Evolutionary conservation across 2,329 filamentous ascomycete genomes (phyloP).

Genomic region (Cladosporium sp.): DNA sequence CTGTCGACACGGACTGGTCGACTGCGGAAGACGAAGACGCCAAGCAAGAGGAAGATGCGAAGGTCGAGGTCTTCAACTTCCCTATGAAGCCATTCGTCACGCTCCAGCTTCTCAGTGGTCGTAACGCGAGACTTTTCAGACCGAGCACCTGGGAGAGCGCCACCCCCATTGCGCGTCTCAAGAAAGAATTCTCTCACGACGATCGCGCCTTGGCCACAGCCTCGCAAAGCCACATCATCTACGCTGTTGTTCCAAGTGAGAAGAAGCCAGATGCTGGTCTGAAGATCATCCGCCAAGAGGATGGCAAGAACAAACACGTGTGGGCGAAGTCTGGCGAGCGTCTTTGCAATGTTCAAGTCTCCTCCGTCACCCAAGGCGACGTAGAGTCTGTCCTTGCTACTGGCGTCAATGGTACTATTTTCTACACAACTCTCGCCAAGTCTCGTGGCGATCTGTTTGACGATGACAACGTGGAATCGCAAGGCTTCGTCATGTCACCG

Average conservation of each 20-base stretch:
- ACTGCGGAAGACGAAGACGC: slow-evolving; percentile 72
- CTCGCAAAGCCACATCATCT: slow-evolving; percentile 86
- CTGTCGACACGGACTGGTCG: slow-evolving; percentile 69
- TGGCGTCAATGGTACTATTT: slow-evolving; percentile 91
- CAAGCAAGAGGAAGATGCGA: slow-evolving; percentile 63
- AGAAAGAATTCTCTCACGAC: slow-evolving; percentile 97
- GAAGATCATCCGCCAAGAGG: slow-evolving; percentile 88
- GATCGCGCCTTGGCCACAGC: slow-evolving; percentile 90
- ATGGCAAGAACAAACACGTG: slow-evolving; percentile 84
- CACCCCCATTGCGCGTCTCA: slow-evolving; percentile 74
- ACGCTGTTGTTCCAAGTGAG: slow-evolving; percentile 64
- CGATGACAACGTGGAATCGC: slow-evolving; percentile 72
- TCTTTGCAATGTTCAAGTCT: slow-evolving; percentile 86
- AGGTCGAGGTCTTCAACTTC: slow-evolving; percentile 81
- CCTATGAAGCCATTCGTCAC: slow-evolving; percentile 95
- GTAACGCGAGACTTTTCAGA: slow-evolving; percentile 8
- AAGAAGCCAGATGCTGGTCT: slow-evolving; percentile 76
- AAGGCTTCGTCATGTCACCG: slow-evolving; percentile 85
- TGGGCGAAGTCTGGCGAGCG: slow-evolving; percentile 90
- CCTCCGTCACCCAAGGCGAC: slow-evolving; percentile 51
- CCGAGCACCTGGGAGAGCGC: slow-evolving; percentile 39
- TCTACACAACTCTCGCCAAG: slow-evolving; percentile 81
- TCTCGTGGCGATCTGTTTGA: slow-evolving; percentile 75
- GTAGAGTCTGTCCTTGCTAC: slow-evolving; percentile 86
- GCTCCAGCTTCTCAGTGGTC: slow-evolving; percentile 60